Evolutionary conservation across 805 yeast species (phyloP).

Genomic region (Wickerhamiella bombiphila): DNA sequence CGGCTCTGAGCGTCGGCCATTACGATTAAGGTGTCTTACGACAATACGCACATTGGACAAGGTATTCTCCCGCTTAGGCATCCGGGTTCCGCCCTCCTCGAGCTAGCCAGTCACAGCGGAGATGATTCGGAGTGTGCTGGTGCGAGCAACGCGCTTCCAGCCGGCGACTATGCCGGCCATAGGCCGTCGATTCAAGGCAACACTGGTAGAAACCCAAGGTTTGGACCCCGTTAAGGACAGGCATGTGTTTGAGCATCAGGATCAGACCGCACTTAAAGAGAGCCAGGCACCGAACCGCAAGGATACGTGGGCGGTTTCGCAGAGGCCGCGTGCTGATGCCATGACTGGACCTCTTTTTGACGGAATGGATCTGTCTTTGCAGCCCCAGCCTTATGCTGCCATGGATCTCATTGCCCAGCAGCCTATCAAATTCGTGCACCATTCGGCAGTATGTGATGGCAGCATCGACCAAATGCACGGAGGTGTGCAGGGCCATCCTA

Average conservation of each 20-base stretch:
- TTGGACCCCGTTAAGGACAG: conserved; percentile 4
- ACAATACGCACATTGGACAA: too few relatives aligned
- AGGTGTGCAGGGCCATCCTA: conserved; percentile 69
- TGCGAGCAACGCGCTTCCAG: not conserved
- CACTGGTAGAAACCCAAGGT: conserved; percentile 10
- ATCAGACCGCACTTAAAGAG: conserved; percentile 15
- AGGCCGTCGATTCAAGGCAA: conserved; percentile 10
- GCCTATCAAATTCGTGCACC: conserved; percentile 51
- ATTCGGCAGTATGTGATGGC: conserved; percentile 74
- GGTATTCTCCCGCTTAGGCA: too few relatives aligned
- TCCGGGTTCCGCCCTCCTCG: too few relatives aligned
- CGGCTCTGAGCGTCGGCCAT: too few relatives aligned
- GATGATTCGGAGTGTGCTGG: not conserved
- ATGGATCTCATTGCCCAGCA: conserved; percentile 65
- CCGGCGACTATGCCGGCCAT: not conserved
- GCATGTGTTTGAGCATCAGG: conserved; percentile 14
- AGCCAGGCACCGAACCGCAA: conserved; percentile 67
- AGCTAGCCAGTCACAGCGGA: not conserved
- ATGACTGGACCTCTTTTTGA: conserved; percentile 51
- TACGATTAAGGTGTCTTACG: too few relatives aligned
- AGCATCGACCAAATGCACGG: conserved; percentile 31
- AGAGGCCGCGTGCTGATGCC: conserved; percentile 44
- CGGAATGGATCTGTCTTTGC: conserved; percentile 49
- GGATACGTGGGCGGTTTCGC: conserved; percentile 57
- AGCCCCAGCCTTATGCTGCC: conserved; percentile 74